Evolutionary conservation across 1,284 basidiomycete genomes (phyloP), one percentile per base, ranked within the genome.

Genomic region (Ustilago esculenta): DNA sequence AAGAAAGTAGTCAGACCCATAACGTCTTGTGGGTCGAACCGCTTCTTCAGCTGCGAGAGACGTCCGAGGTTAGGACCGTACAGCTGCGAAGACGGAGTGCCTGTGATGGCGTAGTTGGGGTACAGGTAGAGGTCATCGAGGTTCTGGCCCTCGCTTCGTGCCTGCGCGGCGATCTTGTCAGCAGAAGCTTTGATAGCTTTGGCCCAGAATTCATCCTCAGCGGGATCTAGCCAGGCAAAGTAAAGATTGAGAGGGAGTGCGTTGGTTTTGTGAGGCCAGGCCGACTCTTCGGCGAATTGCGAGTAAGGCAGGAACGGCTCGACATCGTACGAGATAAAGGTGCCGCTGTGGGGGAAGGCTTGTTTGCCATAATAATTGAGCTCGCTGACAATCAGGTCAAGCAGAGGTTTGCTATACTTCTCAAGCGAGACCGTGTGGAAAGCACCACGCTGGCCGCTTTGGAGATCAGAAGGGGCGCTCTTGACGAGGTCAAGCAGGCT

Each of bases 1-100:
- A 75, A 76, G 72, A 57, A 76, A 4, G 64, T 73, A n/a, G 74
- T 71, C 6, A 70, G 34, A n/a, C 52, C 61, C 65, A 72, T 76
- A 23, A 76, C 68, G 37, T 65, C 59, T 14, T 68, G 46, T 2
- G 73, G 74, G 34, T 76, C 74, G 47, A 49, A 61, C 43, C 49
- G 25, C 45, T 54, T 51, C 47, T 53, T 68, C 35, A 73, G 32
- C 32, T 35, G 20, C 34, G 48, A 40, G 12, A 76, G 65, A 15
- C 66, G 53, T 6, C n/a, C 60, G 24, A 67, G 55, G 41, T 75
- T 59, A 21, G 67, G 58, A 11, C 69, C 72, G 42, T 52, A 76
- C 11, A 76, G 41, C 34, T 48, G 11, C 32, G 45, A 40, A 0
- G 39, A 35, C 7, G 71, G 55, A 4, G 74, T 77, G 6, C 54